These are phyloP conservation scores for Aspergillus hancockii DNA, from an alignment of 495 filamentous ascomycete species.

Conservation along the genomic window DNA sequence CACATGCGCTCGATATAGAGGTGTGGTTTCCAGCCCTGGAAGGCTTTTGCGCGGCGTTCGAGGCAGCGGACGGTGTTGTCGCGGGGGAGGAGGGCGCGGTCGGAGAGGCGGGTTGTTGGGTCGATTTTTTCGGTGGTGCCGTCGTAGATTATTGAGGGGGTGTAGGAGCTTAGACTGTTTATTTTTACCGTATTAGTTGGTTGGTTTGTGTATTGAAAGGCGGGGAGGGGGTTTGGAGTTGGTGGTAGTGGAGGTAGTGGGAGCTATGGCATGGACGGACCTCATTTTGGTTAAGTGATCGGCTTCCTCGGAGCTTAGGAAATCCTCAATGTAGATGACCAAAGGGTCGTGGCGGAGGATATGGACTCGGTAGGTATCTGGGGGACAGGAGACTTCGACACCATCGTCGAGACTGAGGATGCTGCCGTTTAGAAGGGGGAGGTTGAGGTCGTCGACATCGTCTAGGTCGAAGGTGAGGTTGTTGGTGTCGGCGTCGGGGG, in stretches of 20 bases:
- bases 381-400: slow-evolving; percentile 33
- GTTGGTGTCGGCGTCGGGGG: slow-evolving; percentile 15
- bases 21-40: slow-evolving; percentile 66
- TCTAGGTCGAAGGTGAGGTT: slow-evolving; percentile 16
- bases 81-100: slow-evolving; percentile 58
- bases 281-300: slow-evolving; percentile 52
- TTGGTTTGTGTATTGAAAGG: slow-evolving; percentile 12
- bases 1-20: slow-evolving; percentile 63
- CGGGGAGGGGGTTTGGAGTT: slow-evolving; percentile 1
- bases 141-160: slow-evolving; percentile 56
- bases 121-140: slow-evolving; percentile 45
- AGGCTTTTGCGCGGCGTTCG: slow-evolving; percentile 64
- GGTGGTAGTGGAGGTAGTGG: too few relatives aligned
- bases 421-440: slow-evolving; percentile 24
- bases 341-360: slow-evolving; percentile 53
- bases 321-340: slow-evolving; percentile 58
- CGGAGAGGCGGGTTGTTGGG: slow-evolving; percentile 52
- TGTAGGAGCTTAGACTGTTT: slow-evolving; percentile 29
- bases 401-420: slow-evolving; percentile 38
- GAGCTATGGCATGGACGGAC: too few relatives aligned
- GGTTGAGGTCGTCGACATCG: slow-evolving; percentile 14
- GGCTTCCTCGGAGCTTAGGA: slow-evolving; percentile 50
- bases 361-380: slow-evolving; percentile 36
- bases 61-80: slow-evolving; percentile 66
- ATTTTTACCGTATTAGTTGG: background rate